These are phyloP conservation scores for Hydnomerulius pinastri DNA, from an alignment of 768 basidiomycete genomes.

Conservation along the genomic window DNA sequence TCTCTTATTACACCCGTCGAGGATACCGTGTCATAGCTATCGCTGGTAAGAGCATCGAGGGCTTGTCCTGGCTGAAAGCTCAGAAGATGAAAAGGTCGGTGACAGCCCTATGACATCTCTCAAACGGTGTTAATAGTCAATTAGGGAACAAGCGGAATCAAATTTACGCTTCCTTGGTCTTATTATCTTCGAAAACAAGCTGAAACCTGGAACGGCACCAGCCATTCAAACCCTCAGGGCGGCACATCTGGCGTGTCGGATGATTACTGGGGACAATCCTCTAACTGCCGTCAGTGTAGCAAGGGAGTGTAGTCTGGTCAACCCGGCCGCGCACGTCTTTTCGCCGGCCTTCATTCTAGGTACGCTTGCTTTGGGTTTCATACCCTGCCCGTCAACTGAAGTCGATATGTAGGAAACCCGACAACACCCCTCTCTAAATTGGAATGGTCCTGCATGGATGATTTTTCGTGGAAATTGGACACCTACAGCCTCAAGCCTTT, in stretches of 20 bases:
- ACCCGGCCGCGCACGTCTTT: slow-evolving; percentile 87
- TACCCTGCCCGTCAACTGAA: slow-evolving; percentile 1
- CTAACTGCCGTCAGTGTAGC: slow-evolving; percentile 97
- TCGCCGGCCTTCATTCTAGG: slow-evolving; percentile 79
- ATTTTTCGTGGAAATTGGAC: slow-evolving; percentile 82
- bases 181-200: slow-evolving; percentile 97
- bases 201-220: slow-evolving; percentile 89
- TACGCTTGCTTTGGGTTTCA: slow-evolving; percentile 21
- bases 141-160: slow-evolving; percentile 92
- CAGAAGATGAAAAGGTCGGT: slow-evolving; percentile 91
- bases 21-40: slow-evolving; percentile 98
- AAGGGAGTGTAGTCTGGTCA: slow-evolving; percentile 87
- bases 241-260: slow-evolving; percentile 91
- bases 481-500: slow-evolving; percentile 84
- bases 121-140: slow-evolving; percentile 3
- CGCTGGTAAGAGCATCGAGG: slow-evolving; percentile 93
- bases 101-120: background rate
- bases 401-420: slow-evolving; percentile 48
- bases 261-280: slow-evolving; percentile 99
- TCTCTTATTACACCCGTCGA: slow-evolving; percentile 95
- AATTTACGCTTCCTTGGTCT: slow-evolving; percentile 89
- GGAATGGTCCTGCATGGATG: slow-evolving; percentile 93
- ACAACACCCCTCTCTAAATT: slow-evolving; percentile 59
- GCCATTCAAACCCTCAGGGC: slow-evolving; percentile 86
- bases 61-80: slow-evolving; percentile 94